phyloP scores from a whole-genome alignment of 371 early-diverging fungal species.

The Phascolomyces articulosus region DNA sequence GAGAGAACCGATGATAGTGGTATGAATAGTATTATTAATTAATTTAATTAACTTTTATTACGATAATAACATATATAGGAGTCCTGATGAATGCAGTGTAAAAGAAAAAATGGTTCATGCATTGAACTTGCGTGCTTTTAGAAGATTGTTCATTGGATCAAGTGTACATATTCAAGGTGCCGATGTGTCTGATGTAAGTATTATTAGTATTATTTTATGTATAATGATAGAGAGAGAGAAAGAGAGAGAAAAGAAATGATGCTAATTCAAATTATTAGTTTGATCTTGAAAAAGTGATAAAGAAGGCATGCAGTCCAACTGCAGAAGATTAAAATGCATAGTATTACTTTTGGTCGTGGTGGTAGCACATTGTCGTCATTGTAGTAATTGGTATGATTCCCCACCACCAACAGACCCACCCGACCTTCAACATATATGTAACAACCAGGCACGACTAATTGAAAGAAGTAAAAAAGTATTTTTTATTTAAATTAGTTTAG shows the following conservation, averaged over 20 bases:
- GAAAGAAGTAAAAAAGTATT: too few relatives aligned
- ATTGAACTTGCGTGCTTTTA: neutral
- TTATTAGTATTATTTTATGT: neutral
- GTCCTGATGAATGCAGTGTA: conserved; percentile 1
- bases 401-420: too few relatives aligned
- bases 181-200: neutral
- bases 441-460: too few relatives aligned
- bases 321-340: neutral
- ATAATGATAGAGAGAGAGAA: too few relatives aligned
- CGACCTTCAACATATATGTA: too few relatives aligned
- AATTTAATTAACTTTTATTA: neutral
- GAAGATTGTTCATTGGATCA: neutral
- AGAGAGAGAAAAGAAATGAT: too few relatives aligned
- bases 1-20: too few relatives aligned
- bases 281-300: neutral
- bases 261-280: neutral
- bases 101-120: neutral
- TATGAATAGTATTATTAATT: neutral
- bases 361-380: too few relatives aligned
- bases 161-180: neutral
- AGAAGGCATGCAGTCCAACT: neutral
- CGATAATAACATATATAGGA: neutral
- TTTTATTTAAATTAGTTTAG: too few relatives aligned
- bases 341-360: too few relatives aligned
- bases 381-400: too few relatives aligned